Percentiles rank a stretch among this genome's conserved stretches.
Conservation (phyloP, 2,329 filamentous ascomycete genomes). For the Dothiorella sarmentorum region DNA sequence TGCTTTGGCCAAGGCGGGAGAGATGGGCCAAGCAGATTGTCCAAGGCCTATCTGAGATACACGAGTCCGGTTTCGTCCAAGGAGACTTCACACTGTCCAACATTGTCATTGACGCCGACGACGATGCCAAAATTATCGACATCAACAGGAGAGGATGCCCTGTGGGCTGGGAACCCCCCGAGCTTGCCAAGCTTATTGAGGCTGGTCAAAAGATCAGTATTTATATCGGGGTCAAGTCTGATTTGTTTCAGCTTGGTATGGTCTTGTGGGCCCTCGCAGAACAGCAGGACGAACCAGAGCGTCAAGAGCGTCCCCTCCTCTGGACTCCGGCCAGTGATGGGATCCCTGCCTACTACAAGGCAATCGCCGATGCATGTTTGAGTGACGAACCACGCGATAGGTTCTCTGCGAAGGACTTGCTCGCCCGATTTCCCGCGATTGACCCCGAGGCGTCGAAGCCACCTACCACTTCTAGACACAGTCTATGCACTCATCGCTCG, state of each 20-base stretch:
- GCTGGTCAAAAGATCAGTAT: conserved; percentile 88
- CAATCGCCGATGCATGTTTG: conserved; percentile 73
- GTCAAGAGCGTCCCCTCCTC: conserved; percentile 66
- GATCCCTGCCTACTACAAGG: conserved; percentile 75
- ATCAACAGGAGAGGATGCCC: conserved; percentile 97
- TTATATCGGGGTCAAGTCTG: conserved; percentile 97
- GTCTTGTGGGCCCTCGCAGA: conserved; percentile 89
- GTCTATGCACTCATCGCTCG: conserved; percentile 40
- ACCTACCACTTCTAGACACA: conserved; percentile 28
- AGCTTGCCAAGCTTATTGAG: conserved; percentile 79
- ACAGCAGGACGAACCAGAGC: conserved; percentile 85
- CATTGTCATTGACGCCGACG: conserved; percentile 81
- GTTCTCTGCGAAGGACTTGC: conserved; percentile 67
- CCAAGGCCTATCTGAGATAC: conserved; percentile 82
- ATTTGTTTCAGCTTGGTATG: conserved; percentile 95
- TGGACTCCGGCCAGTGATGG: conserved; percentile 50
- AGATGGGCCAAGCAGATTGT: conserved; percentile 92
- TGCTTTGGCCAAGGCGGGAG: conserved; percentile 70
- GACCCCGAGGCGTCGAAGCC: conserved; percentile 21
- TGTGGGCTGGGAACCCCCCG: conserved; percentile 95
- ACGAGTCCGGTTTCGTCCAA: conserved; percentile 94
- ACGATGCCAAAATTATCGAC: conserved; percentile 94
- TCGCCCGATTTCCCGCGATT: conserved; percentile 42
- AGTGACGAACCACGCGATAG: conserved; percentile 69
- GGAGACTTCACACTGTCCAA: conserved; percentile 97